Evolutionary conservation across 495 filamentous ascomycete species (phyloP), one percentile per base, ranked within the genome.

Genomic region (Pseudoneurospora amorphoporcata): DNA sequence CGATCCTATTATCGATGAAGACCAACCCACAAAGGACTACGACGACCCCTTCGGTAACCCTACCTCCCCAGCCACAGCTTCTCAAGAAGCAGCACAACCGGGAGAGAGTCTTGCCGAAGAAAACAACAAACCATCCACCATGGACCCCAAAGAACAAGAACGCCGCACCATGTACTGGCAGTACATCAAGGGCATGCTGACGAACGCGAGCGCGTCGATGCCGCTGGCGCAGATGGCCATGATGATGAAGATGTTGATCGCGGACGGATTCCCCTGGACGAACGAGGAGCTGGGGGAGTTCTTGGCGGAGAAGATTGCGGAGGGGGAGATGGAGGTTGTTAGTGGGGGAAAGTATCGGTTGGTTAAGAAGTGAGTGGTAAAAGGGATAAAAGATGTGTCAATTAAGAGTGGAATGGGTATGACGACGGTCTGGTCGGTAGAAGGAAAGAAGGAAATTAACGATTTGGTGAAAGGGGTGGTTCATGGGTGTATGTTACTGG

Each of bases 161-260:
- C 94, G 94, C 77, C 91, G 91, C 68, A 87, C 88, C 70, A 85
- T 97, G 43, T 96, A 97, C 82, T 92, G 90, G 90, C 90, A 92
- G 78, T 98, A 95, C 78, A 92, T 99, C 72, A 84, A 92, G 69
- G 93, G 92, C 65, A 98, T 99, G 95, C 83, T 99, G 82, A 98
- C 92, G 72, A 98, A 98, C 79, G 87, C 91, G 72, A 92, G 91
- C 7, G 82, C 90, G 39, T 77, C 82, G 39, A 96, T 97, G 91
- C 88, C 91, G 68, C 78, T 93, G 73, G 86, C 87, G 77, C 89
- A 92, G 81, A 94, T 99, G 72, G 85, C 89, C 5, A 95, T 94
- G 91, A 97, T 98, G 92, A 84, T 99, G 85, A 92, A 91, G 79
- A 91, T 99, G 85, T 86, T 93, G 38, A 90, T 98, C 39, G 88